Evolutionary conservation across 306 rosid genomes (phyloP).

Genomic region (Fragaria vesca): DNA sequence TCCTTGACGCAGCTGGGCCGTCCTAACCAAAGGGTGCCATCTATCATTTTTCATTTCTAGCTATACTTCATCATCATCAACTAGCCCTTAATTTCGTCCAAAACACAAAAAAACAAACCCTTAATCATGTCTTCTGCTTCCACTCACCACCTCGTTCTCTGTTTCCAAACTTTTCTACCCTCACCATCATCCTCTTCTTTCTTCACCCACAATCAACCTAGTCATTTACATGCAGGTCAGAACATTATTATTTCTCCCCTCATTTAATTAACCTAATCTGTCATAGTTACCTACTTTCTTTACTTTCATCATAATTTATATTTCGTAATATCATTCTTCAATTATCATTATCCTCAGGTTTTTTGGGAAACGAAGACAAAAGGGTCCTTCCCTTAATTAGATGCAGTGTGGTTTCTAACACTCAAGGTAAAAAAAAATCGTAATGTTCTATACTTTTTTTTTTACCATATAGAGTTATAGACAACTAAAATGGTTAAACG

Average conservation of each 20-base stretch:
- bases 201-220: background rate
- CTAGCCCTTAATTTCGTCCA: no score
- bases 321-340: background rate
- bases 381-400: conserved; percentile 28
- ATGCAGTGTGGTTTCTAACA: conserved; percentile 66
- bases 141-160: conserved; percentile 21
- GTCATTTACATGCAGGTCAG: background rate
- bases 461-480: no score
- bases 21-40: no score
- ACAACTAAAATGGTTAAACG: no score
- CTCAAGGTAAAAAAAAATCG: conserved; percentile 38
- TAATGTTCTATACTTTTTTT: no score
- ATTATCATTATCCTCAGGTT: conserved; percentile 35
- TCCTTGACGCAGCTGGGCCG: no score
- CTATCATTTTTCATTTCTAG: no score
- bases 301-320: background rate
- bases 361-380: conserved; percentile 41
- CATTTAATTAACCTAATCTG: background rate
- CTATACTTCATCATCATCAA: no score
- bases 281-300: background rate
- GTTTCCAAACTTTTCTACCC: conserved; percentile 15
- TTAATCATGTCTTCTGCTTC: conserved; percentile 19
- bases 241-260: background rate
- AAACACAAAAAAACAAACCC: no score
- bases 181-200: conserved; percentile 4